Evolutionary conservation across 305 asterid species (phyloP), one percentile per base, ranked within the genome.

Genomic region (Fraxinus floribunda): DNA sequence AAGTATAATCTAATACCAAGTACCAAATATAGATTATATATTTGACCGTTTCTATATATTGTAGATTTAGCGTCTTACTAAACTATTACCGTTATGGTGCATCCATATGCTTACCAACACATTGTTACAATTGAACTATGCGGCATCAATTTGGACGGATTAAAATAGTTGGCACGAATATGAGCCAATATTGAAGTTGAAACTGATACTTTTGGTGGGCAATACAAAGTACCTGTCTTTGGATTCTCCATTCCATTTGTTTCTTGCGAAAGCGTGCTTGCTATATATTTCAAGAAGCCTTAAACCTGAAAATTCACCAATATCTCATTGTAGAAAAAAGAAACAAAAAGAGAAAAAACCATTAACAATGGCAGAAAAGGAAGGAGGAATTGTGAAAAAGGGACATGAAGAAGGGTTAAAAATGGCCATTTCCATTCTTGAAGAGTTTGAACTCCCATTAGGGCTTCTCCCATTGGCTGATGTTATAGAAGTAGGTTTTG

Each of bases 391-490:
- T 6, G 80, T 89, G 74, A 91, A 88, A 78, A 81, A 78, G 49
- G 95, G 95, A 6, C 92, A 91, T 2, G 94, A 90, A 36, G 95
- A 92, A 78, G 95, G 97, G 16, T 80, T 86, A 9, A 92, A 91
- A 84, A 77, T 89, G 92, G 95, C 93, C 0, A 0, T 44, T 7
- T 36, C 91, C 13, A 90, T 94, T 29, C 92, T 94, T 1, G 91
- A 92, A 75, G 98, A 94, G 75, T 91, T 91, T 75, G 92, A 86
- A 79, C 92, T 90, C 16, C 97, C 97, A 30, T 2, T 62, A 2
- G 98, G 98, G 57, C 96, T 92, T 16, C 96, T 94, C 79, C 95
- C 94, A 7, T 71, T 94, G 79, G 94, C 87, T 0, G 92, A 91
- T 18, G 96, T 91, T 77, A 29, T 87, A 6, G 97, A 94, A 81